Conservation (phyloP, 2,329 filamentous ascomycete species). For the Neobulgaria alba region DNA sequence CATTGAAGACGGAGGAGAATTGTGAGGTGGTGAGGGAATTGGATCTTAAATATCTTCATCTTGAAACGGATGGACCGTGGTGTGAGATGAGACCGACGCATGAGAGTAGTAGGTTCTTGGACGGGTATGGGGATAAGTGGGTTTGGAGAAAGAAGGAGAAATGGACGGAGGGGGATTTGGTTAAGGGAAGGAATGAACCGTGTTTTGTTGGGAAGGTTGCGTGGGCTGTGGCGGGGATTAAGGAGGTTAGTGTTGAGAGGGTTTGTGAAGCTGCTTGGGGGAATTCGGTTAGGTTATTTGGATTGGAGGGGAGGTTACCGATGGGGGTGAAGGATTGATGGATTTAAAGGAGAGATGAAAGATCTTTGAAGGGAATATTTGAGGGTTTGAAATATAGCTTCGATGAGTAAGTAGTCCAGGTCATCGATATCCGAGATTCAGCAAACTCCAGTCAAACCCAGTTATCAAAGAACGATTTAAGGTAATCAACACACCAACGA, state of each 20-base stretch:
- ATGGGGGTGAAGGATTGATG: no score
- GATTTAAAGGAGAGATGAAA: no score
- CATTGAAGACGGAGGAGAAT: slow-evolving; percentile 89
- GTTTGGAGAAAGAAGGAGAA: slow-evolving; percentile 94
- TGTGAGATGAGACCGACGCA: slow-evolving; percentile 90
- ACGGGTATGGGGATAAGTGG: slow-evolving; percentile 40
- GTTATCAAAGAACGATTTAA: no score
- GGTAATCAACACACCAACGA: no score
- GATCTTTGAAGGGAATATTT: no score
- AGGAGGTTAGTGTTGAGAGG: slow-evolving; percentile 68
- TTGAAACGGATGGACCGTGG: slow-evolving; percentile 97
- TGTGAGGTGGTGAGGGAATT: slow-evolving; percentile 74
- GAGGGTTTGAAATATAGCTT: no score
- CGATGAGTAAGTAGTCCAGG: no score
- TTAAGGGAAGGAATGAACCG: slow-evolving; percentile 93
- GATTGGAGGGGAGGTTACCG: slow-evolving; percentile 38
- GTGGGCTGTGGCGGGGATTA: slow-evolving; percentile 80
- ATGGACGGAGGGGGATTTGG: slow-evolving; percentile 78
- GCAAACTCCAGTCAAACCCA: no score
- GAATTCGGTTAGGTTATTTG: slow-evolving; percentile 76
- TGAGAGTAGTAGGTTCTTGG: slow-evolving; percentile 44
- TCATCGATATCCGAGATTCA: no score
- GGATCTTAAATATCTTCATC: slow-evolving; percentile 71
- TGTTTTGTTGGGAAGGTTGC: slow-evolving; percentile 80
- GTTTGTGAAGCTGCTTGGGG: slow-evolving; percentile 80